Evolutionary conservation across 1,284 basidiomycete species (phyloP).

Genomic region (Naganishia liquefaciens): DNA sequence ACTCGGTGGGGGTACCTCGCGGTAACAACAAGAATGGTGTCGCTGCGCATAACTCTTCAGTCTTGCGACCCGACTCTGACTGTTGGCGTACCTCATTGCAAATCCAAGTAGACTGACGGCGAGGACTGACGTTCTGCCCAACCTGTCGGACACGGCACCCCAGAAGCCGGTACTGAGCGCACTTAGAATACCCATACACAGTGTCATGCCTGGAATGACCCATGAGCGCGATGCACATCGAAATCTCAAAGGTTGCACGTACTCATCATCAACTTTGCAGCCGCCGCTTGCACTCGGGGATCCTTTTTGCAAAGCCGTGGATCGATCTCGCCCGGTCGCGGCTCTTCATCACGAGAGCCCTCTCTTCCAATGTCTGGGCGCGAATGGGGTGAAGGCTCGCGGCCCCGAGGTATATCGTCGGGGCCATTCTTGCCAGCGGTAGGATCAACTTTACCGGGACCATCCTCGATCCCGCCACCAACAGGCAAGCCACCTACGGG

Average conservation of each 20-base stretch:
- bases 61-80: neutral
- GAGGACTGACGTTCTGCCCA: slow-evolving; percentile 75
- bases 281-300: slow-evolving; percentile 69
- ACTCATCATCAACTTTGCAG: slow-evolving; percentile 69
- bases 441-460: too few relatives aligned
- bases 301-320: slow-evolving; percentile 64
- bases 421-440: slow-evolving; percentile 1
- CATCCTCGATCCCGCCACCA: slow-evolving; percentile 3
- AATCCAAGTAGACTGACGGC: slow-evolving; percentile 69
- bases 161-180: slow-evolving; percentile 85
- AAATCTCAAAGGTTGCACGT: slow-evolving; percentile 40
- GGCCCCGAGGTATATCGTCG: neutral
- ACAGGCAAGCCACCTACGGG: slow-evolving; percentile 25
- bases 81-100: slow-evolving; percentile 66
- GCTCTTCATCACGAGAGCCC: slow-evolving; percentile 20
- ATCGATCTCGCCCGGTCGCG: slow-evolving; percentile 49
- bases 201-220: slow-evolving; percentile 61
- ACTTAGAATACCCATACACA: slow-evolving; percentile 75
- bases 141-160: slow-evolving; percentile 75
- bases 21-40: slow-evolving; percentile 73
- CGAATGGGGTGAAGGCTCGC: slow-evolving; percentile 10
- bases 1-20: slow-evolving; percentile 68
- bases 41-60: slow-evolving; percentile 57
- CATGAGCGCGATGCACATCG: neutral
- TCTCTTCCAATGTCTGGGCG: slow-evolving; percentile 20